A percentile compares a stretch with the other conserved stretches of the same genome.
phyloP scores from a whole-genome alignment of 148 eudicot species.

The Rhododendron mucronatum region DNA sequence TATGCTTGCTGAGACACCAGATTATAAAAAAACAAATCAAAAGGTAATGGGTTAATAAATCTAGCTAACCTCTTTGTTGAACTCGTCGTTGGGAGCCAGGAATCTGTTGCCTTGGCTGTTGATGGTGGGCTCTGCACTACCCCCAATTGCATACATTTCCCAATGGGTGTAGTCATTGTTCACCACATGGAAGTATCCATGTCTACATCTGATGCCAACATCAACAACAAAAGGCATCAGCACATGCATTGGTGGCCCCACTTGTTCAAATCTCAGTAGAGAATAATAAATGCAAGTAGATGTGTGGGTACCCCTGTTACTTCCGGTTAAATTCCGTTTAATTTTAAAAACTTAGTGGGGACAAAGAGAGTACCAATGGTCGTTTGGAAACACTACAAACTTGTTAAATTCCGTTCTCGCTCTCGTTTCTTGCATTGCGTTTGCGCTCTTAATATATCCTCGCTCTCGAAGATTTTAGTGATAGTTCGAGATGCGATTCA shows the following conservation, averaged over 20 bases:
- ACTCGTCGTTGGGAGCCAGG: slow-evolving; percentile 47
- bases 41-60: background rate
- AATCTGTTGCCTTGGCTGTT: slow-evolving; percentile 71
- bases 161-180: slow-evolving; percentile 70
- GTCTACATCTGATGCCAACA: slow-evolving; percentile 43
- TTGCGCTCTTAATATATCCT: no score
- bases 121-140: slow-evolving; percentile 62
- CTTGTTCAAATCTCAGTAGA: background rate
- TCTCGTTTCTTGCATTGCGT: background rate
- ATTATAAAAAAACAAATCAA: background rate
- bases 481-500: no score
- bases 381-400: background rate
- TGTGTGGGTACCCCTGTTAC: background rate
- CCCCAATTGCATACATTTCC: slow-evolving; percentile 75
- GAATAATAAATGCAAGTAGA: background rate
- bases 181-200: slow-evolving; percentile 73
- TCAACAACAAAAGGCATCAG: slow-evolving; percentile 3
- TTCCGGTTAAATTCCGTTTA: background rate
- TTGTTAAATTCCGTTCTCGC: no score
- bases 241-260: background rate
- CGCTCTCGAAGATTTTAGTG: background rate
- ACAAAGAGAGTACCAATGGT: background rate
- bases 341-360: no score
- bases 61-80: slow-evolving; percentile 45
- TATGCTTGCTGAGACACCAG: background rate